phyloP scores from a whole-genome alignment of 1,284 basidiomycete genomes.

The Microbotryum intermedium region DNA sequence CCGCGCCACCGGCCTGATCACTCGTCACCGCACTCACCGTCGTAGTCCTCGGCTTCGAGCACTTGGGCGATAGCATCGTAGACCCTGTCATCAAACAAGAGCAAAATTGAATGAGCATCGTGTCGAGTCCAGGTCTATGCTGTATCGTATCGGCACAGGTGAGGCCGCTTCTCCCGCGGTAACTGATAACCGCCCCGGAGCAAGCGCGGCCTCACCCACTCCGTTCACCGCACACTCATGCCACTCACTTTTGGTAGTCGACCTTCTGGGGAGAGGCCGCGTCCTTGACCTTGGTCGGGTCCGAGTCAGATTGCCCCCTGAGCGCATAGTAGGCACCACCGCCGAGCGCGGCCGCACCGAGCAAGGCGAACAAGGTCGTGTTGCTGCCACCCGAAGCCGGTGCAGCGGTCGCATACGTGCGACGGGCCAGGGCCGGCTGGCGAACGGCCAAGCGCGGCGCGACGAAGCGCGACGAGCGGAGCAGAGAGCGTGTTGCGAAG shows the following conservation, averaged over 20 bases:
- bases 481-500: no score
- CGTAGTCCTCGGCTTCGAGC: conserved; percentile 58
- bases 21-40: conserved; percentile 52
- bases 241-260: conserved; percentile 27
- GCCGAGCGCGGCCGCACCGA: conserved; percentile 25
- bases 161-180: not conserved
- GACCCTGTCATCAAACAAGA: conserved; percentile 60
- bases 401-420: conserved; percentile 6
- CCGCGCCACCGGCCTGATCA: no score
- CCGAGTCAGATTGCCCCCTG: conserved; percentile 11
- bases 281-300: conserved; percentile 24
- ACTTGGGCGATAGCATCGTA: conserved; percentile 77
- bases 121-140: not conserved
- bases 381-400: conserved; percentile 4
- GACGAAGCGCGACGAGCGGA: no score
- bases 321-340: conserved; percentile 21
- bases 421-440: conserved; percentile 1
- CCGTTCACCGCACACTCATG: not conserved
- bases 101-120: not conserved
- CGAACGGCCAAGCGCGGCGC: no score
- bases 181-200: not conserved
- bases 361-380: conserved; percentile 13
- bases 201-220: not conserved
- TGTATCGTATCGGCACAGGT: not conserved
- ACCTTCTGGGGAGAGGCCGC: conserved; percentile 25